These are phyloP conservation scores for Dothideomycetes sp. DNA, from an alignment of 2,329 filamentous ascomycete species.

Conservation along the genomic window DNA sequence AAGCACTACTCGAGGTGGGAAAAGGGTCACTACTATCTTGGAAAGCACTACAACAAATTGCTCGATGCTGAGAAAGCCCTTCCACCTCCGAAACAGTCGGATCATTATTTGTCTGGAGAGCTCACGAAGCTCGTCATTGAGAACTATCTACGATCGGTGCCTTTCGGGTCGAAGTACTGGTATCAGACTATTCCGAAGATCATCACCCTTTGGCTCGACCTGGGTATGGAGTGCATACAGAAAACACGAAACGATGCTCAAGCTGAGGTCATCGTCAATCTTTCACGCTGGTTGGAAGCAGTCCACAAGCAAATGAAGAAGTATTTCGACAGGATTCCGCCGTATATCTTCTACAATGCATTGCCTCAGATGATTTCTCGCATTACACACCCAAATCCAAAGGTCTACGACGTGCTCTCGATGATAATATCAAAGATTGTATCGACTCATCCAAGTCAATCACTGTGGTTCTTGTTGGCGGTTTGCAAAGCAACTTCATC, in stretches of 20 bases:
- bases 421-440: conserved; percentile 82
- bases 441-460: conserved; percentile 76
- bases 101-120: conserved; percentile 60
- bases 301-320: conserved; percentile 71
- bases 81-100: conserved; percentile 59
- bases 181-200: conserved; percentile 90
- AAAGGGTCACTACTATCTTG: conserved; percentile 94
- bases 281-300: conserved; percentile 57
- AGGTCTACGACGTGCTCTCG: conserved; percentile 68
- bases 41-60: conserved; percentile 94
- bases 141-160: conserved; percentile 80
- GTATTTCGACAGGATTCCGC: conserved; percentile 62
- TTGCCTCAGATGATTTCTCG: conserved; percentile 92
- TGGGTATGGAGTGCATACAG: conserved; percentile 60
- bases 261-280: conserved; percentile 37
- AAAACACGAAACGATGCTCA: conserved; percentile 30
- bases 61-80: conserved; percentile 79
- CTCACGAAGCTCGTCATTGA: conserved; percentile 82
- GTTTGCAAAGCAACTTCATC: conserved; percentile 71
- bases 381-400: conserved; percentile 74
- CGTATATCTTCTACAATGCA: conserved; percentile 72
- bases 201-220: conserved; percentile 87
- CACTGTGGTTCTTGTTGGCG: conserved; percentile 82
- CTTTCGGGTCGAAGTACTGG: conserved; percentile 87
- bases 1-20: conserved; percentile 68